Percentiles rank a stretch among this genome's conserved stretches.
These are phyloP conservation scores for Cytospora leucostoma DNA, from an alignment of 2,329 filamentous ascomycete genomes.

Conservation along the genomic window DNA sequence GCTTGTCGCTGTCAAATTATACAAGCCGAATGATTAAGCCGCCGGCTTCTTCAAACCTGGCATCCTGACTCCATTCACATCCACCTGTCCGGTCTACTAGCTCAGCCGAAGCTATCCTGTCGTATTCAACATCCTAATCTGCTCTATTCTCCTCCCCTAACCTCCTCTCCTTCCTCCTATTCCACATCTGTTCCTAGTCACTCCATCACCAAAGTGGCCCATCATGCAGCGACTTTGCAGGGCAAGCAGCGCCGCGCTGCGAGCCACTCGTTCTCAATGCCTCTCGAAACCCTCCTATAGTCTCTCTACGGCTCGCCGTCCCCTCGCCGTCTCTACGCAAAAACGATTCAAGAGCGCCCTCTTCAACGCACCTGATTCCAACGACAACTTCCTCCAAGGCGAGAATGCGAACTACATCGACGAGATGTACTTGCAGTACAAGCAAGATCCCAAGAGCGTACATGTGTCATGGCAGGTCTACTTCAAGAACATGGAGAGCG, in stretches of 20 bases:
- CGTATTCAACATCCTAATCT: conserved; percentile 15
- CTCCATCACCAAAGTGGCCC: conserved; percentile 9
- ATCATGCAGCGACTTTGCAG: conserved; percentile 28
- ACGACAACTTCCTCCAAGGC: conserved; percentile 94
- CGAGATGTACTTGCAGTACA: conserved; percentile 99
- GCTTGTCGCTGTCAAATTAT: conserved; percentile 11
- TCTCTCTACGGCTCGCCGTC: conserved; percentile 50
- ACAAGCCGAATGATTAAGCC: conserved; percentile 18
- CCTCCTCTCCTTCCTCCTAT: conserved; percentile 4
- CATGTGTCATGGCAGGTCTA: conserved; percentile 99
- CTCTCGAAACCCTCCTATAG: conserved; percentile 39
- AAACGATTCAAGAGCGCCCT: conserved; percentile 58
- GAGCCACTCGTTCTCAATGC: conserved; percentile 40
- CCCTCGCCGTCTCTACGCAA: conserved; percentile 52
- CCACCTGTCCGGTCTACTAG: conserved; percentile 20
- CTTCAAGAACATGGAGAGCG: conserved; percentile 99
- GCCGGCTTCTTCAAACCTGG: conserved; percentile 13
- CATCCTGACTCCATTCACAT: conserved; percentile 18
- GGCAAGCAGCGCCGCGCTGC: conserved; percentile 33
- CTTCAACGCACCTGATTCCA: conserved; percentile 68
- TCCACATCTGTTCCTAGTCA: not conserved
- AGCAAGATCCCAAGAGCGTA: conserved; percentile 86
- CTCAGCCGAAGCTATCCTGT: conserved; percentile 17
- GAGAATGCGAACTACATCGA: conserved; percentile 99
- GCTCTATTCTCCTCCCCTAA: conserved; percentile 10